Conservation (phyloP, 176 grass and related monocot species). For the Thinopyrum elongatum region DNA sequence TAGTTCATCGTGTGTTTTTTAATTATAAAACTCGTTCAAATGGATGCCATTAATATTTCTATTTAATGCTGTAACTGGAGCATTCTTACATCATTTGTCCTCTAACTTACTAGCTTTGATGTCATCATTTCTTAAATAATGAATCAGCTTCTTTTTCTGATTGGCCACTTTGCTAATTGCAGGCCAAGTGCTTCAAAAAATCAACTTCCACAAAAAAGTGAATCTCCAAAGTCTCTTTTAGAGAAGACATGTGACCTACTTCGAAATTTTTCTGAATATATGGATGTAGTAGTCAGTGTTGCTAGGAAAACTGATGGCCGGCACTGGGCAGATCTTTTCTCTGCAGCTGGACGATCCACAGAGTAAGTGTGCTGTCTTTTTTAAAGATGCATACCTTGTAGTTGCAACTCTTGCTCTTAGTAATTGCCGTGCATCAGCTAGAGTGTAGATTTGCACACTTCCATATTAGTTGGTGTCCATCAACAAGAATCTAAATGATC, state of each 20-base stretch:
- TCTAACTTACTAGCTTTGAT: background rate
- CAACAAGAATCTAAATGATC: background rate
- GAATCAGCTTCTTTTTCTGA: background rate
- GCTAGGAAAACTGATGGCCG: slow-evolving; percentile 99
- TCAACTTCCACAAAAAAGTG: slow-evolving; percentile 38
- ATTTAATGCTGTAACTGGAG: background rate
- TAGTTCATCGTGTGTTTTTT: background rate
- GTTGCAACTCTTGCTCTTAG: slow-evolving; percentile 1
- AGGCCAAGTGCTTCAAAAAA: slow-evolving; percentile 89
- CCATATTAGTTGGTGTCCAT: background rate
- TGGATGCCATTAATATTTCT: background rate
- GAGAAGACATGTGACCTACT: slow-evolving; percentile 91
- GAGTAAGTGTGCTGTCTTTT: slow-evolving; percentile 57
- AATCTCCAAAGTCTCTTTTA: slow-evolving; percentile 68
- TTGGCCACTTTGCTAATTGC: slow-evolving; percentile 32
- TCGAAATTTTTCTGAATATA: slow-evolving; percentile 91
- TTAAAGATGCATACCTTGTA: slow-evolving; percentile 7
- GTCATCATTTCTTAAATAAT: slow-evolving; percentile 17
- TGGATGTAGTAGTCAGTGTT: slow-evolving; percentile 98
- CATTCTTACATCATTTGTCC: background rate
- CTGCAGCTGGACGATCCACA: slow-evolving; percentile 88
- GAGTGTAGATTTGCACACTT: background rate
- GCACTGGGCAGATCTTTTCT: slow-evolving; percentile 96
- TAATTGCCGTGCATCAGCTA: background rate
- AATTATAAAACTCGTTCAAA: background rate